phyloP scores from a whole-genome alignment of 1,284 basidiomycete species.

The Testicularia cyperi region DNA sequence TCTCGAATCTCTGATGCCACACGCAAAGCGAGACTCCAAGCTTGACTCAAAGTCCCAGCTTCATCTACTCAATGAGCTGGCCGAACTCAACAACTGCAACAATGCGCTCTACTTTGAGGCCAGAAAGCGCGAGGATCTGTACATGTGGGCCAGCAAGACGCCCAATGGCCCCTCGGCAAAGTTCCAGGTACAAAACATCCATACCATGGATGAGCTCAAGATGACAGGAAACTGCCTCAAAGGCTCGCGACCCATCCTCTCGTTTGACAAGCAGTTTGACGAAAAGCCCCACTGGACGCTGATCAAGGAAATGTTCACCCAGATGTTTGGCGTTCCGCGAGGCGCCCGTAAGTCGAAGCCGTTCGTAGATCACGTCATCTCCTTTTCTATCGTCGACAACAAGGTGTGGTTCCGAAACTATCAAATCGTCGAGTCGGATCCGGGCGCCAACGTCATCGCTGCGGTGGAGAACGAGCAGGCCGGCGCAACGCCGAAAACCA shows the following conservation, averaged over 20 bases:
- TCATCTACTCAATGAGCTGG: constrained; percentile 89
- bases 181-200: constrained; percentile 95
- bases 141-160: constrained; percentile 93
- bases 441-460: constrained; percentile 58
- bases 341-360: constrained; percentile 88
- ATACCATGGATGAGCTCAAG: constrained; percentile 99
- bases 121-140: constrained; percentile 83
- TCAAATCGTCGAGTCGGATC: constrained; percentile 72
- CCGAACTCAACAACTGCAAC: constrained; percentile 97
- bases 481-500: too few relatives aligned
- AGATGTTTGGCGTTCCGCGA: constrained; percentile 91
- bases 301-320: constrained; percentile 93
- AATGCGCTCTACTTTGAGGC: constrained; percentile 98
- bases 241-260: constrained; percentile 85
- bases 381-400: constrained; percentile 90
- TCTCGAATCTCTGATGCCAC: constrained; percentile 83
- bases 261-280: constrained; percentile 90
- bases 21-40: constrained; percentile 77
- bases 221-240: constrained; percentile 99
- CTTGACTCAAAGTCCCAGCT: constrained; percentile 96
- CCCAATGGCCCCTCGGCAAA: constrained; percentile 97
- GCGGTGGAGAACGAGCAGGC: constrained; percentile 64
- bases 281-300: constrained; percentile 82
- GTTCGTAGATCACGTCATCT: constrained; percentile 95
- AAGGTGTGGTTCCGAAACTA: constrained; percentile 99